These are phyloP conservation scores for Blastocystis sp. DNA, from an alignment of 352 stramenopile species.

Conservation along the genomic window DNA sequence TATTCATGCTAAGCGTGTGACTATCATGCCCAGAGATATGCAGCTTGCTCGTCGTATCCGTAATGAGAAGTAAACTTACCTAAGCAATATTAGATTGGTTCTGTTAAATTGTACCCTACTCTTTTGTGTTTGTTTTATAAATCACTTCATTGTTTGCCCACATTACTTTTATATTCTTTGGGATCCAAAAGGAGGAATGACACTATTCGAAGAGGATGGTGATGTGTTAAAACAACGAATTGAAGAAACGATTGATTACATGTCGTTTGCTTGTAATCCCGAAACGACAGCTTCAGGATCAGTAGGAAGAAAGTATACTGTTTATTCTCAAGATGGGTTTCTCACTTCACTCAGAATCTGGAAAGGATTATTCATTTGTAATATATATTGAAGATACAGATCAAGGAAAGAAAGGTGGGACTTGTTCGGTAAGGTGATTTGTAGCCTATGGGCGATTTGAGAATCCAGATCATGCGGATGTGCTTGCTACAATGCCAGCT, in stretches of 20 bases:
- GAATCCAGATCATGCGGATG: slow-evolving; percentile 32
- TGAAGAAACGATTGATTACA: slow-evolving; percentile 47
- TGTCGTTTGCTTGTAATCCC: slow-evolving; percentile 30
- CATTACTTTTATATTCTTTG: background rate
- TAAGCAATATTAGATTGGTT: background rate
- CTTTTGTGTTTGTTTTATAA: slow-evolving; percentile 26
- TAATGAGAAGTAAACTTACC: slow-evolving; percentile 60
- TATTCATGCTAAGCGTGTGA: slow-evolving; percentile 87
- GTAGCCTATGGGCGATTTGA: slow-evolving; percentile 35
- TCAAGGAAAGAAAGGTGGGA: slow-evolving; percentile 44
- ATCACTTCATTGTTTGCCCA: background rate
- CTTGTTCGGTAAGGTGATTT: background rate
- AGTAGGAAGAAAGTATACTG: background rate
- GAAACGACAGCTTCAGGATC: slow-evolving; percentile 14
- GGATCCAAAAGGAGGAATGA: background rate
- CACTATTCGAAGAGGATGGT: background rate
- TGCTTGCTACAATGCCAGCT: slow-evolving; percentile 5
- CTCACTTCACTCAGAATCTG: background rate
- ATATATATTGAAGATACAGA: slow-evolving; percentile 53
- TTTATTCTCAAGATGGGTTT: slow-evolving; percentile 44
- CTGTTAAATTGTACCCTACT: background rate
- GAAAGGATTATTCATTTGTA: slow-evolving; percentile 48
- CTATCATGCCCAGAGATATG: slow-evolving; percentile 90
- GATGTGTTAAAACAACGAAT: background rate
- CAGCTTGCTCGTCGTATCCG: slow-evolving; percentile 77